These are phyloP conservation scores for Aspergillus sp. DNA, from an alignment of 2,329 filamentous ascomycete species.

Conservation along the genomic window DNA sequence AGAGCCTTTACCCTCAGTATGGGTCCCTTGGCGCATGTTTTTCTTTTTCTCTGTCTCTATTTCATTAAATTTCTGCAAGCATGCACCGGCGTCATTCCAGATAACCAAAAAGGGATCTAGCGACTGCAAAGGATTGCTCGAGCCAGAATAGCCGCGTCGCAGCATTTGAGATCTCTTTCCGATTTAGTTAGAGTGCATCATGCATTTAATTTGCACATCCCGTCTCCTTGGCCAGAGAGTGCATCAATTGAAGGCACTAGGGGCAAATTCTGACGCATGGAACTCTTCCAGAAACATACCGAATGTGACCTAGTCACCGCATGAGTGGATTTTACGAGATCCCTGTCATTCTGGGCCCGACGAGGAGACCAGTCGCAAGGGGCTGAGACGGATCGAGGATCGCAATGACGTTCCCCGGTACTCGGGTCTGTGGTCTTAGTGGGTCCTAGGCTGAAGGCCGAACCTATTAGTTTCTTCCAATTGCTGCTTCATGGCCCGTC, in stretches of 20 bases:
- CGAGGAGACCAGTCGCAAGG: not conserved
- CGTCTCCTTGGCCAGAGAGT: not conserved
- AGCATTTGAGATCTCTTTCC: constrained; percentile 11
- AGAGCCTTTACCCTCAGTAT: not conserved
- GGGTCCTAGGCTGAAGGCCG: not conserved
- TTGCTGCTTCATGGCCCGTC: not conserved
- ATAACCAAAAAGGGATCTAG: not conserved
- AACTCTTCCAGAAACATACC: not conserved
- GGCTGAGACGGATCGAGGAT: not conserved
- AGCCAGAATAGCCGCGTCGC: not conserved
- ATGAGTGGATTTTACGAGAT: not conserved
- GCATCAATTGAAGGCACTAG: not conserved
- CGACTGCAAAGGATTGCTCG: not conserved
- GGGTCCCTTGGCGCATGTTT: not conserved
- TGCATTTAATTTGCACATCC: not conserved
- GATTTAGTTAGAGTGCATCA: constrained; percentile 3
- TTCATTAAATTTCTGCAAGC: not conserved
- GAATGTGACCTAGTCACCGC: not conserved
- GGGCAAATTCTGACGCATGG: constrained; percentile 11
- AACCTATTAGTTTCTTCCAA: not conserved
- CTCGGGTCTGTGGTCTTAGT: not conserved
- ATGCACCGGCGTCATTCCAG: not conserved
- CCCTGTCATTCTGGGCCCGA: not conserved
- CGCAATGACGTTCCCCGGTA: not conserved
- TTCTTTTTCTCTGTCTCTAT: not conserved